Conservation (phyloP, 2,329 filamentous ascomycete species). For the Gaeumannomyces sp. region DNA sequence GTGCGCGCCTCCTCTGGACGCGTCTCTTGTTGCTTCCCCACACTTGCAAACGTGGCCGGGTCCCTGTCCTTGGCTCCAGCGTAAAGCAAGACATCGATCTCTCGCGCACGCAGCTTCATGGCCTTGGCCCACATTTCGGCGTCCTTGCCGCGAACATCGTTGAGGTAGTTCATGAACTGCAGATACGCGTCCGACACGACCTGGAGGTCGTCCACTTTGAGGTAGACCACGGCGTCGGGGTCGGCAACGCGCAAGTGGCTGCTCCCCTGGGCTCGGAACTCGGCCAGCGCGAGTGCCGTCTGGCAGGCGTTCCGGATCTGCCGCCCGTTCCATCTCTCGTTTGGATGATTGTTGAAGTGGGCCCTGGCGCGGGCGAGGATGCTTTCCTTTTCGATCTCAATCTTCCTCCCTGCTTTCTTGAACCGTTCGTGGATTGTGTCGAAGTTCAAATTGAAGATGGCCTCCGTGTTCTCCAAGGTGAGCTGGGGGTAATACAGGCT, state of each 20-base stretch:
- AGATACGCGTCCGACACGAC: slow-evolving; percentile 18
- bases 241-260: slow-evolving; percentile 4
- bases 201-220: slow-evolving; percentile 16
- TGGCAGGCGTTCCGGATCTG: slow-evolving; percentile 29
- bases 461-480: slow-evolving; percentile 9
- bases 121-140: slow-evolving; percentile 16
- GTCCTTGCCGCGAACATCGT: slow-evolving; percentile 9
- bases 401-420: slow-evolving; percentile 7
- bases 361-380: slow-evolving; percentile 18
- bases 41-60: no score
- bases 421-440: neutral
- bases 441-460: slow-evolving; percentile 16
- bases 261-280: slow-evolving; percentile 13
- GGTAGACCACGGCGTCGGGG: slow-evolving; percentile 13
- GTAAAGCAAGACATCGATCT: neutral
- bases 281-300: slow-evolving; percentile 23
- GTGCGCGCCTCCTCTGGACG: no score
- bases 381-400: slow-evolving; percentile 17
- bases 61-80: no score
- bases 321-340: slow-evolving; percentile 25
- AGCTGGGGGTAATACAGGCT: slow-evolving; percentile 27
- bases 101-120: slow-evolving; percentile 4
- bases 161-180: slow-evolving; percentile 18
- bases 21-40: no score
- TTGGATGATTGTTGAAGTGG: slow-evolving; percentile 14